Evolutionary conservation across 179 eudicot genomes (phyloP), one percentile per base, ranked within the genome.

Genomic region (Pouteria campechiana): DNA sequence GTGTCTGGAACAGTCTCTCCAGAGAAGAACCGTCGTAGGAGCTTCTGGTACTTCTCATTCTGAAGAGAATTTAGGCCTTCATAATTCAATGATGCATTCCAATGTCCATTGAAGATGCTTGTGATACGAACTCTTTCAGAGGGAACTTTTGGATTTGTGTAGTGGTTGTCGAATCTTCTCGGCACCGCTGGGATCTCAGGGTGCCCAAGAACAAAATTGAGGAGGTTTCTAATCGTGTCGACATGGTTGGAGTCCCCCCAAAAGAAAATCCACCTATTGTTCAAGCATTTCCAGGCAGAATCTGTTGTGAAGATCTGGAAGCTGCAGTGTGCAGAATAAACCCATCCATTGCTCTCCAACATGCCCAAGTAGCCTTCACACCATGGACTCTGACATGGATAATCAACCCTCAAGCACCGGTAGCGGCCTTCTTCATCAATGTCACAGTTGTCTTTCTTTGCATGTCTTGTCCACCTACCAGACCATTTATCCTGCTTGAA

Each of bases 211-310:
- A 76, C 54, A 55, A 90, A 79, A 48, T 70, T 52, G 16, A 90
- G 65, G 13, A 90, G 68, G 56, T 90, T 90, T 2, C 84, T 61
- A 10, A 82, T 52, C 0, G 95, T 86, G 49, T 90, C 98, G 32
- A 87, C 83, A 53, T 90, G 98, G 42, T 90, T 90, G 15, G 98
- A 90, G 44, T 90, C 98, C 0, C 98, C 98, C 98, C 98, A 90
- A 39, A 81, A 81, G 70, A 90, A 82, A 11, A 86, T 40, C 98
- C 98, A 90, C 0, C 69, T 66, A 7, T 68, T 59, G 32, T 58
- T 64, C 55, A 90, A 50, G 60, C 98, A 81, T 47, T 69, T 54
- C 98, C 98, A 90, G 24, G 98, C 90, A 6, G 57, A 46, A 35
- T 69, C 60, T 17, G 36, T 16, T 0, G 71, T 36, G 7, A 67